These are phyloP conservation scores for Cryphonectria radicalis DNA, from an alignment of 2,329 filamentous ascomycete genomes.

Conservation along the genomic window DNA sequence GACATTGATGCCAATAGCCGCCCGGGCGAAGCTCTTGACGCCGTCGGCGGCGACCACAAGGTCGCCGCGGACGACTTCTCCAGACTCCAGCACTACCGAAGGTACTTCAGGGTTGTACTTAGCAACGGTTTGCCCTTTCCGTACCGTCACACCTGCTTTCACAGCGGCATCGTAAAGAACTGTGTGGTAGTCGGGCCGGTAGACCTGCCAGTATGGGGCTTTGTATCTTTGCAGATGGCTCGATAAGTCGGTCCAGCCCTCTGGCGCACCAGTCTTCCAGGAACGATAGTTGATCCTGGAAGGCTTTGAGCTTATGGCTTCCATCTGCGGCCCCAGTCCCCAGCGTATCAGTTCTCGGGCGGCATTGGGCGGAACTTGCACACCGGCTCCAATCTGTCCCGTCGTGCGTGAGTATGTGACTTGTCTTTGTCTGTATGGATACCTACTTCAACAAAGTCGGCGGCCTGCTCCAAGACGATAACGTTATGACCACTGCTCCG, in stretches of 20 bases:
- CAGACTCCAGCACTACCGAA: conserved; percentile 17
- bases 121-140: conserved; percentile 14
- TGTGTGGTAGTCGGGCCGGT: conserved; percentile 26
- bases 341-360: conserved; percentile 6
- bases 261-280: conserved; percentile 2
- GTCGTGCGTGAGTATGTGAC: neutral
- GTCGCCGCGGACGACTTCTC: conserved; percentile 13
- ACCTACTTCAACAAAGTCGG: conserved; percentile 20
- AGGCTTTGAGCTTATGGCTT: conserved; percentile 17
- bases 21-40: conserved; percentile 13
- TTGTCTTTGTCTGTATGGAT: neutral
- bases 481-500: conserved; percentile 6
- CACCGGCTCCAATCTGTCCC: conserved; percentile 16
- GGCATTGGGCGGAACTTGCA: conserved; percentile 19
- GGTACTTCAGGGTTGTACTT: conserved; percentile 18
- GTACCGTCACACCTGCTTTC: conserved; percentile 6
- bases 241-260: conserved; percentile 9
- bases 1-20: conserved; percentile 21
- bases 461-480: conserved; percentile 16
- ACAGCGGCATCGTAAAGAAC: conserved; percentile 21
- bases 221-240: conserved; percentile 18
- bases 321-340: conserved; percentile 21
- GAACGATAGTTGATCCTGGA: conserved; percentile 7
- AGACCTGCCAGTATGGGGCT: conserved; percentile 25
- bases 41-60: conserved; percentile 24